These are phyloP conservation scores for Sporothrix globosa DNA, from an alignment of 2,329 filamentous ascomycete genomes.

Conservation along the genomic window DNA sequence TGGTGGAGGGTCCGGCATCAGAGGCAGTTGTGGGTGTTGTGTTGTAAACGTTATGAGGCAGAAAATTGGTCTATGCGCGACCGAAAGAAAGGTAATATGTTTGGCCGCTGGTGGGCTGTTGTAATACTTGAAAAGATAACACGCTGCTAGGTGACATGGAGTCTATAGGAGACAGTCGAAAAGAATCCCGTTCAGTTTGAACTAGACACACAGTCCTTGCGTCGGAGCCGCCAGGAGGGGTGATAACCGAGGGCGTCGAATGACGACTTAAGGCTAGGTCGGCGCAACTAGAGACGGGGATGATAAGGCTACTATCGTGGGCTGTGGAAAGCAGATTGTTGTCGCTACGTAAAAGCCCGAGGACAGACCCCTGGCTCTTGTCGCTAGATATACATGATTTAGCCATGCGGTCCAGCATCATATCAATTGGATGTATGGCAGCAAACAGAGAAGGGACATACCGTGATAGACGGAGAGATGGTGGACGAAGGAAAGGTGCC, in stretches of 20 bases:
- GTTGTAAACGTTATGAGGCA: background rate
- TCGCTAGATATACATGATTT: background rate
- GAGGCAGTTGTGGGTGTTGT: constrained; percentile 26
- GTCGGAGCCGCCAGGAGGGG: constrained; percentile 12
- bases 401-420: background rate
- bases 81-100: background rate
- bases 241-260: constrained; percentile 1
- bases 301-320: background rate
- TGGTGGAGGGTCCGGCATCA: constrained; percentile 43
- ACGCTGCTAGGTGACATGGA: constrained; percentile 23
- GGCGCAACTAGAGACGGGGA: background rate
- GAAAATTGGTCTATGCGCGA: background rate
- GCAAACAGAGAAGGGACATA: background rate
- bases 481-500: background rate
- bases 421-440: background rate
- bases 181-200: background rate
- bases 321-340: background rate
- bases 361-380: background rate
- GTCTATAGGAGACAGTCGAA: constrained; percentile 1
- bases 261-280: background rate
- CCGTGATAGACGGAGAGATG: background rate
- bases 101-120: constrained; percentile 4
- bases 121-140: background rate
- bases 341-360: background rate
- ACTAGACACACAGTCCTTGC: background rate